These are phyloP conservation scores for Aspergillus sp. DNA, from an alignment of 2,329 filamentous ascomycete species.

Conservation along the genomic window DNA sequence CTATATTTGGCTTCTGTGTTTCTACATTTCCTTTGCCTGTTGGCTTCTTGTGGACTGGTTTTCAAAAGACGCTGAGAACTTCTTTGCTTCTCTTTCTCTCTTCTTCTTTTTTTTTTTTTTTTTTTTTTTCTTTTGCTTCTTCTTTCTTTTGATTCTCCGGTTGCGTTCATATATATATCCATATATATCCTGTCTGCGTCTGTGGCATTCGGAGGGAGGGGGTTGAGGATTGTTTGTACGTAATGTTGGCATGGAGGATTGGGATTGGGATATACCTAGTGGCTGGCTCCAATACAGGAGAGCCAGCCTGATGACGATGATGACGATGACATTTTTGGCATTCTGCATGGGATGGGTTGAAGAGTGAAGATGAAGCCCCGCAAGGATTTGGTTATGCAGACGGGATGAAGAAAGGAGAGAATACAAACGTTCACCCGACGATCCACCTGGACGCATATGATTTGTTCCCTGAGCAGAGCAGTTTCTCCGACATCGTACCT, in stretches of 20 bases:
- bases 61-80: conserved; percentile 9
- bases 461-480: background rate
- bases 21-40: conserved; percentile 7
- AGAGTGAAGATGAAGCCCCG: background rate
- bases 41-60: conserved; percentile 13
- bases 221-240: conserved; percentile 18
- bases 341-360: conserved; percentile 1
- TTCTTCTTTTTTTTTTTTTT: conserved; percentile 1
- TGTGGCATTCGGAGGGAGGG: conserved; percentile 9
- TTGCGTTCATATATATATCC: conserved; percentile 22
- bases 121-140: conserved; percentile 3
- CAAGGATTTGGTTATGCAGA: background rate
- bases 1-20: conserved; percentile 13
- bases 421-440: background rate
- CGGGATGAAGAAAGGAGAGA: background rate
- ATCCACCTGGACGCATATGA: background rate
- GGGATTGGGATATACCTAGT: conserved; percentile 13
- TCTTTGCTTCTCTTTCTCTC: background rate
- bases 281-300: conserved; percentile 8
- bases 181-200: conserved; percentile 5
- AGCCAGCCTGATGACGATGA: conserved; percentile 4
- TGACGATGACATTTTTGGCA: background rate
- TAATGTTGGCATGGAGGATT: conserved; percentile 11
- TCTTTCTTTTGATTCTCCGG: conserved; percentile 8
- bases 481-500: too few relatives aligned